Percentiles rank a stretch among this genome's conserved stretches.
These are phyloP conservation scores for Chaetomium strumarium DNA, from an alignment of 2,329 filamentous ascomycete genomes.

Conservation along the genomic window DNA sequence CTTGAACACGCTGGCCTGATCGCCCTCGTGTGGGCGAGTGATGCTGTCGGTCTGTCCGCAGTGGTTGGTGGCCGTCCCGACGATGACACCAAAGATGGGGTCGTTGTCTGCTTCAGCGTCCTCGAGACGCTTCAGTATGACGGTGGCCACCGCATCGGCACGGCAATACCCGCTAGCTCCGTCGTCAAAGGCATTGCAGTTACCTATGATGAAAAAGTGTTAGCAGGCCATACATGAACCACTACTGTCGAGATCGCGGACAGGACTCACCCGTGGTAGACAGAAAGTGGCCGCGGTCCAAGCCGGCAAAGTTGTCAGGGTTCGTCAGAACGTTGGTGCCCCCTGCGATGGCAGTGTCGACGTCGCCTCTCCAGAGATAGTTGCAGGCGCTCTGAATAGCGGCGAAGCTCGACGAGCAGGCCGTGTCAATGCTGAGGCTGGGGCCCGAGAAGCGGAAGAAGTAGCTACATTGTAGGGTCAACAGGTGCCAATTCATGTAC, in stretches of 20 bases:
- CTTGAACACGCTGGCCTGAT: slow-evolving; percentile 63
- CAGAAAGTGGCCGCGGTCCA: slow-evolving; percentile 72
- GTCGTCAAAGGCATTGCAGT: slow-evolving; percentile 65
- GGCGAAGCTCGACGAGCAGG: slow-evolving; percentile 67
- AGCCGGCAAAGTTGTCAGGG: slow-evolving; percentile 70
- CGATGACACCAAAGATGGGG: slow-evolving; percentile 68
- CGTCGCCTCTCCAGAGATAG: slow-evolving; percentile 67
- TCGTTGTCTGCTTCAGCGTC: slow-evolving; percentile 74
- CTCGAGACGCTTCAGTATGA: slow-evolving; percentile 72
- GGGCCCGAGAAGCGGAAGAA: slow-evolving; percentile 72
- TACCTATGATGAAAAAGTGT: no score
- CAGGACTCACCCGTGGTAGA: slow-evolving; percentile 57
- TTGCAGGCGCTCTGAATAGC: slow-evolving; percentile 59
- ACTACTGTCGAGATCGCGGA: no score
- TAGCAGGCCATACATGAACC: no score
- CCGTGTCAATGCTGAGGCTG: slow-evolving; percentile 66
- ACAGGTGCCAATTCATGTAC: no score
- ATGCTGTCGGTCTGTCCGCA: slow-evolving; percentile 76
- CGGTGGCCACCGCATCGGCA: slow-evolving; percentile 66
- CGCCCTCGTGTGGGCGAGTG: slow-evolving; percentile 69
- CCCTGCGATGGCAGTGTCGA: slow-evolving; percentile 73
- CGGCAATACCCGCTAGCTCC: slow-evolving; percentile 77
- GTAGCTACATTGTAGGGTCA: no score
- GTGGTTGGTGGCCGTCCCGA: slow-evolving; percentile 72
- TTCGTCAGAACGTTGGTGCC: slow-evolving; percentile 73